These are phyloP conservation scores for Ceratocystis destructans DNA, from an alignment of 2,329 filamentous ascomycete genomes.

Conservation along the genomic window DNA sequence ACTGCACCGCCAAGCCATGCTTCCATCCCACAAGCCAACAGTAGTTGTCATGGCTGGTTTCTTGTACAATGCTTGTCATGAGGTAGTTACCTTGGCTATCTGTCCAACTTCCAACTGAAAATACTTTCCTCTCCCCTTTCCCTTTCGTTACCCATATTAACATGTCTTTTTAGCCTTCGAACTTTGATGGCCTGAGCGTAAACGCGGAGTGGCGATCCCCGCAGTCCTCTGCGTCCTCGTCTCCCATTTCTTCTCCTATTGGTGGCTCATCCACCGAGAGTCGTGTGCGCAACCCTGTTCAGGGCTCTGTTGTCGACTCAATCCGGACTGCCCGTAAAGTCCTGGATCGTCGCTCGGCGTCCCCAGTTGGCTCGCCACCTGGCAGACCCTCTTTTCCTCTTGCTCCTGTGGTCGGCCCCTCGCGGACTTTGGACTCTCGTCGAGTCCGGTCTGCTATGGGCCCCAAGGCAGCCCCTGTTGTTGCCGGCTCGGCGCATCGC, in stretches of 20 bases:
- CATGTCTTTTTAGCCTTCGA: not conserved
- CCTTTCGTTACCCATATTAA: not conserved
- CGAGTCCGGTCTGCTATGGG: not conserved
- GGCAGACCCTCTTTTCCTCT: not conserved
- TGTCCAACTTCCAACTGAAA: not conserved
- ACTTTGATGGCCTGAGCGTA: not conserved
- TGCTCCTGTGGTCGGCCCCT: not conserved
- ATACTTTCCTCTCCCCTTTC: not conserved
- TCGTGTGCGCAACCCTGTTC: not conserved
- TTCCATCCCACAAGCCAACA: not conserved
- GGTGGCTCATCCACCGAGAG: not conserved
- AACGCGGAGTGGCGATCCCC: not conserved
- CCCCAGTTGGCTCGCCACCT: not conserved
- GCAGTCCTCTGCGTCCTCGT: not conserved
- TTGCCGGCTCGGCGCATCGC: not conserved
- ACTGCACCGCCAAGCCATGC: not conserved
- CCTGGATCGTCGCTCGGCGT: not conserved
- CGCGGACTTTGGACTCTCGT: not conserved
- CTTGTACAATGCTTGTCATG: not conserved
- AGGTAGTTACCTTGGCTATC: not conserved
- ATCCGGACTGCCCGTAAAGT: not conserved
- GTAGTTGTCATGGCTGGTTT: not conserved
- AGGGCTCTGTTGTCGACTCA: not conserved
- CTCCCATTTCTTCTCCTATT: not conserved
- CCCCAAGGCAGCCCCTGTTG: not conserved